Percentiles rank a stretch among this genome's conserved stretches.
Evolutionary conservation across 495 filamentous ascomycete species (phyloP).

Genomic region (Acidiella bohemica): DNA sequence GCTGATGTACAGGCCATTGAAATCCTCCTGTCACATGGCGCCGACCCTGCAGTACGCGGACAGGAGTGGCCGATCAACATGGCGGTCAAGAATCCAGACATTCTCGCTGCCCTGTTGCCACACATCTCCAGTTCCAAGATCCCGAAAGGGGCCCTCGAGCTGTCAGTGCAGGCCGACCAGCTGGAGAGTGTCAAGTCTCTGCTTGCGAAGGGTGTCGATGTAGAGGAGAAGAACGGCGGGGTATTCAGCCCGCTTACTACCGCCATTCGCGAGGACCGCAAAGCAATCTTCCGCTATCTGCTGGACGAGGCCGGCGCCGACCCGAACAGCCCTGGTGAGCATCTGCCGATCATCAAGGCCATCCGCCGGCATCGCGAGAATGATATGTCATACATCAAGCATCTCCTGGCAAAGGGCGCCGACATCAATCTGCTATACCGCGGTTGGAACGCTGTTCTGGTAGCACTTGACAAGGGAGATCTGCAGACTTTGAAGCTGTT

Average conservation of each 20-base stretch:
- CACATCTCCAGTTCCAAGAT: slow-evolving; percentile 32
- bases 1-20: slow-evolving; percentile 35
- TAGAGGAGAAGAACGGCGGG: slow-evolving; percentile 44
- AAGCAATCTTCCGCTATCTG: slow-evolving; percentile 37
- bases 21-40: slow-evolving; percentile 36
- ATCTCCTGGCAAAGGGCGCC: slow-evolving; percentile 39
- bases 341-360: slow-evolving; percentile 42
- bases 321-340: slow-evolving; percentile 40
- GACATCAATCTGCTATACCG: slow-evolving; percentile 42
- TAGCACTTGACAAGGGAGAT: slow-evolving; percentile 25
- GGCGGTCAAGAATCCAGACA: slow-evolving; percentile 35
- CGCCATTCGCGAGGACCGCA: slow-evolving; percentile 38
- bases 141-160: slow-evolving; percentile 42
- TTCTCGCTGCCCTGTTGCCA: slow-evolving; percentile 36
- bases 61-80: slow-evolving; percentile 44
- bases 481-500: slow-evolving; percentile 32
- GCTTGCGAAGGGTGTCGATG: slow-evolving; percentile 35
- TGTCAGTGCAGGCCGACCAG: slow-evolving; percentile 39
- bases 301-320: slow-evolving; percentile 39
- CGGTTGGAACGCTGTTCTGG: slow-evolving; percentile 37
- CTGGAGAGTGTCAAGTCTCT: slow-evolving; percentile 32
- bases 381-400: slow-evolving; percentile 37
- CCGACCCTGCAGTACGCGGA: slow-evolving; percentile 38
- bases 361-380: slow-evolving; percentile 35
- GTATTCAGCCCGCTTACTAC: slow-evolving; percentile 44